A percentile compares a stretch with the other conserved stretches of the same genome.
These are phyloP conservation scores for Globisporangium nodosum DNA, from an alignment of 352 stramenopile species.

Conservation along the genomic window DNA sequence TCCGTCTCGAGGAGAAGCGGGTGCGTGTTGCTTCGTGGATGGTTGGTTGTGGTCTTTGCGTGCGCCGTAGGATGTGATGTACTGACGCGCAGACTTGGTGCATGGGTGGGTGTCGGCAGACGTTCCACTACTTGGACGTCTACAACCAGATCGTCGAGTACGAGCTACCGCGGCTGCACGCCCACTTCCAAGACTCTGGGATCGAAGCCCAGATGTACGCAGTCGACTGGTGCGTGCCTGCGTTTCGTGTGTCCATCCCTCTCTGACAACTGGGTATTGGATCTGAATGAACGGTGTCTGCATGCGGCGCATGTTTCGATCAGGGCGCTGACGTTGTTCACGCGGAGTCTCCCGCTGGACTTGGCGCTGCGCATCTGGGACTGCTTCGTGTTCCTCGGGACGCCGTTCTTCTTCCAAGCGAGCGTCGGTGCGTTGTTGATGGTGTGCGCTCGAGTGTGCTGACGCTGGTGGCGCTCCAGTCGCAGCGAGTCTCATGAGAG, in stretches of 20 bases:
- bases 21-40: slow-evolving; percentile 25
- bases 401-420: slow-evolving; percentile 84
- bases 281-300: too few species aligned
- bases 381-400: slow-evolving; percentile 74
- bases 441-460: too few species aligned
- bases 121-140: slow-evolving; percentile 77
- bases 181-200: slow-evolving; percentile 61
- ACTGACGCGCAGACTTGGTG: neutral
- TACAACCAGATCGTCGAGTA: slow-evolving; percentile 82
- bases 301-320: too few species aligned
- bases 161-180: slow-evolving; percentile 54
- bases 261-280: too few species aligned
- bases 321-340: slow-evolving; percentile 81
- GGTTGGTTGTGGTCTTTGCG: too few species aligned
- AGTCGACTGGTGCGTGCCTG: slow-evolving; percentile 63
- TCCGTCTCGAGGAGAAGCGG: slow-evolving; percentile 70
- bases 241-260: neutral
- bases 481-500: neutral
- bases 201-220: slow-evolving; percentile 87
- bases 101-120: slow-evolving; percentile 25
- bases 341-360: slow-evolving; percentile 61
- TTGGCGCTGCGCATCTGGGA: slow-evolving; percentile 79
- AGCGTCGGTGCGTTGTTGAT: slow-evolving; percentile 53
- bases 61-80: neutral
- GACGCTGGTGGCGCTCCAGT: neutral